These are phyloP conservation scores for Achlya hypogyna DNA, from an alignment of 352 stramenopile species.

Conservation along the genomic window DNA sequence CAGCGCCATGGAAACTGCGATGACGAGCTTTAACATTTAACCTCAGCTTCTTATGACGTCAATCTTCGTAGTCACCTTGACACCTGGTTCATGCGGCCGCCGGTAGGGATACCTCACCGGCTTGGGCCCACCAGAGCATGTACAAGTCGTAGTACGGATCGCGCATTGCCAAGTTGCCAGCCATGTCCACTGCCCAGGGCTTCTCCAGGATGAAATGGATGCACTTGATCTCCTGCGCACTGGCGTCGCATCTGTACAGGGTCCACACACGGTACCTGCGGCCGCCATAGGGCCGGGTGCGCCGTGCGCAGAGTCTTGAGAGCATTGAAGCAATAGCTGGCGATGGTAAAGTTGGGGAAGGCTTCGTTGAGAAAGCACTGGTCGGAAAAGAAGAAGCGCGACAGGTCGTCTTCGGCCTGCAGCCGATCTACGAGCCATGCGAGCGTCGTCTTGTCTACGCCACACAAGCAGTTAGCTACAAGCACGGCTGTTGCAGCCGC, in stretches of 20 bases:
- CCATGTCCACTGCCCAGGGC: slow-evolving; percentile 6
- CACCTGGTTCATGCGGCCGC: too few relatives aligned
- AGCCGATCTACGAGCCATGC: background rate
- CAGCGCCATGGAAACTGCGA: background rate
- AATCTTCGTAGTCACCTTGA: background rate
- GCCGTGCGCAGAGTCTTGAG: slow-evolving; percentile 3
- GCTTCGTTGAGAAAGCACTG: slow-evolving; percentile 19
- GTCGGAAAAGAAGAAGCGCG: slow-evolving; percentile 11
- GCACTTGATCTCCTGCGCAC: slow-evolving; percentile 1
- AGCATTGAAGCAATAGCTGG: slow-evolving; percentile 6
- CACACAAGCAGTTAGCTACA: background rate
- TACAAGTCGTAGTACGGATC: slow-evolving; percentile 6
- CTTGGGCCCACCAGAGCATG: slow-evolving; percentile 8
- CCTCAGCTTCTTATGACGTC: background rate
- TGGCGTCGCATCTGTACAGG: background rate
- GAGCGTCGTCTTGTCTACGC: background rate
- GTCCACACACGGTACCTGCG: background rate
- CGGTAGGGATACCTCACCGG: too few relatives aligned
- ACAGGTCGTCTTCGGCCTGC: background rate
- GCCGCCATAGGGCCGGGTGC: background rate
- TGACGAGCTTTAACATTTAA: background rate
- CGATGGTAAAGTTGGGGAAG: slow-evolving; percentile 11
- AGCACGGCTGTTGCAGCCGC: background rate
- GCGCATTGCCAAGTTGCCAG: background rate
- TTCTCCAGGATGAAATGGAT: slow-evolving; percentile 16